A percentile compares a stretch with the other conserved stretches of the same genome.
Evolutionary conservation across 2,329 filamentous ascomycete species (phyloP).

Genomic region (Neoscytalidium dimidiatum): DNA sequence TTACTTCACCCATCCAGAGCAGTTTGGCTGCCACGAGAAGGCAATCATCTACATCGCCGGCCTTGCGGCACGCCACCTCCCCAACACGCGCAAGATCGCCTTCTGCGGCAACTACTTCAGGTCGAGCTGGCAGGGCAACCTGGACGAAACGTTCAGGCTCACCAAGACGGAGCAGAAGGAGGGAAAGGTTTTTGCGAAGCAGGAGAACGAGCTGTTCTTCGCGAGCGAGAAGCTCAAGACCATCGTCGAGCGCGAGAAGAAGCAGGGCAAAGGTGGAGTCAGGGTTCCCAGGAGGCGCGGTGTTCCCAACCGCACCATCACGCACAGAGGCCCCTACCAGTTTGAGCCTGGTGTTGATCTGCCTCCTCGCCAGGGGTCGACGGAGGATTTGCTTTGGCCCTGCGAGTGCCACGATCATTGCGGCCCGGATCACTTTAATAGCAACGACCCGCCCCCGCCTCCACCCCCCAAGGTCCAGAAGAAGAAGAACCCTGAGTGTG

Average conservation of each 20-base stretch:
- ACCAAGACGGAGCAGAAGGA: not conserved
- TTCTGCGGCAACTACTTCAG: not conserved
- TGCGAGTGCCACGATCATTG: not conserved
- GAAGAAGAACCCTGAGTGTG: not conserved
- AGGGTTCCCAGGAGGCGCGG: not conserved
- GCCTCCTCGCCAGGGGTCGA: not conserved
- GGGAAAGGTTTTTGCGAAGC: too few relatives aligned
- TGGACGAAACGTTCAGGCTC: not conserved
- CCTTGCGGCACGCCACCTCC: not conserved
- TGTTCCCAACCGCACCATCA: not conserved
- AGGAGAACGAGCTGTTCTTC: not conserved
- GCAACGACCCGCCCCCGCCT: not conserved
- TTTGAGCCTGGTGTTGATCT: not conserved
- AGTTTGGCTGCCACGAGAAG: not conserved
- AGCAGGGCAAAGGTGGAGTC: not conserved
- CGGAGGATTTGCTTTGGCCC: not conserved
- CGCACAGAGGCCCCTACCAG: too few relatives aligned
- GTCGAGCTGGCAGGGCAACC: not conserved
- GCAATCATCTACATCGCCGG: not conserved
- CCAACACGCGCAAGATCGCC: not conserved
- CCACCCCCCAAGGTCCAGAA: not conserved
- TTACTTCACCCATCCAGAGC: not conserved
- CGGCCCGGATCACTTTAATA: not conserved
- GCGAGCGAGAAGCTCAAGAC: not conserved
- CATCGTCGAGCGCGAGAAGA: not conserved